Evolutionary conservation across 495 filamentous ascomycete genomes (phyloP).

Genomic region (Friedmanniomyces endolithicus): DNA sequence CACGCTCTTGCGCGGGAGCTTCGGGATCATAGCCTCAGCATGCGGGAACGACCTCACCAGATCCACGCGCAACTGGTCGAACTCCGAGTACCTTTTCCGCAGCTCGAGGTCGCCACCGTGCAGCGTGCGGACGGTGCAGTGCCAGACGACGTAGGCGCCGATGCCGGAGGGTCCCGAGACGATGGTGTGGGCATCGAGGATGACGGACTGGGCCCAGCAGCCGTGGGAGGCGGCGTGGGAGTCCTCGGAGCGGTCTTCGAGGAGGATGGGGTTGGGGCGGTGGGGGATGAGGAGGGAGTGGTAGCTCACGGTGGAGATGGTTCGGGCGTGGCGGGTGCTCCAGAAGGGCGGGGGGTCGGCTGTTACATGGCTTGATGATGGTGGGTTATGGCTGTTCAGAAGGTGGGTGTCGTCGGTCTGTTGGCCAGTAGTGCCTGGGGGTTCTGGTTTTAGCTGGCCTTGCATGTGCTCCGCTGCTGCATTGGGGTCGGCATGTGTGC

Average conservation of each 20-base stretch:
- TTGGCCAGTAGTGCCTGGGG: neutral
- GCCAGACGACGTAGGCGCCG: slow-evolving; percentile 65
- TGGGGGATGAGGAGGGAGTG: slow-evolving; percentile 12
- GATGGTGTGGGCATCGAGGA: slow-evolving; percentile 54
- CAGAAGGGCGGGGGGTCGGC: slow-evolving; percentile 31
- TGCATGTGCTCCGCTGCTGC: neutral
- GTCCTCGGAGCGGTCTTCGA: slow-evolving; percentile 62
- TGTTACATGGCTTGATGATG: neutral
- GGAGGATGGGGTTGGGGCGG: slow-evolving; percentile 40
- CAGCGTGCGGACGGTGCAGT: slow-evolving; percentile 55
- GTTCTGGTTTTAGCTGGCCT: neutral
- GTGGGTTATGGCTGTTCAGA: neutral
- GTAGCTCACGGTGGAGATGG: slow-evolving; percentile 27
- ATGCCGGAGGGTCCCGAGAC: slow-evolving; percentile 50
- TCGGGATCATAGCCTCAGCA: slow-evolving; percentile 50
- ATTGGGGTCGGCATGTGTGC: neutral
- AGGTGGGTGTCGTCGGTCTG: neutral
- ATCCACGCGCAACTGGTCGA: slow-evolving; percentile 48
- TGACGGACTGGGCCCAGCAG: slow-evolving; percentile 55
- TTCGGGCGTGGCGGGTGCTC: slow-evolving; percentile 22
- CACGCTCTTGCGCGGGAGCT: slow-evolving; percentile 56
- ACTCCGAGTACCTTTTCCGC: slow-evolving; percentile 60
- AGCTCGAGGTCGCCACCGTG: slow-evolving; percentile 53
- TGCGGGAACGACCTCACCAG: slow-evolving; percentile 54
- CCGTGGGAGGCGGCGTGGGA: slow-evolving; percentile 47